Evolutionary conservation across 257 asterid genomes (phyloP), one percentile per base, ranked within the genome.

Genomic region (Solanum verrucosum): DNA sequence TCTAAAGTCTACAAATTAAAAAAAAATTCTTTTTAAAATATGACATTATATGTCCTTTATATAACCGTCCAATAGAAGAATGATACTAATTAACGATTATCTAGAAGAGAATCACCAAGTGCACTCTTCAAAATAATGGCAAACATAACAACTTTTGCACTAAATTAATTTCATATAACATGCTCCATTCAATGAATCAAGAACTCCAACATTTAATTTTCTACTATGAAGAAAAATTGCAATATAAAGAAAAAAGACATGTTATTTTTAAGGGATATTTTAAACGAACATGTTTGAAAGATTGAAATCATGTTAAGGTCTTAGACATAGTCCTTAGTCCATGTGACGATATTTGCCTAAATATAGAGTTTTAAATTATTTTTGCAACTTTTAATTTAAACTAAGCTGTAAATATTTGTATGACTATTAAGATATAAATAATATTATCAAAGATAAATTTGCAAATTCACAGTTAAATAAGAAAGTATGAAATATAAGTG

Each of bases 1-100:
- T 91, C 91, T 40, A 65, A 59, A 84, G 89, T 25, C 68, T 87
- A 21, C 77, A 31, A 42, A 12, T 38, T 89, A 13, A 5, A 49
- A 49, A 49, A 5, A 59, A 59, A 21, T 3, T 59, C 23, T 56
- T 15, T 6, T 16, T 75, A 37, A 40, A 78, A 40, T 42, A 78
- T 77, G 77, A 73, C 87, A 87, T 68, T 78, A 67, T 88, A 6
- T 59, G 68, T 20, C 40, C 35, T 27, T 59, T 59, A 37, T 90
- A 89, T 93, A 93, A 93, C 93, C 67, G 94, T 88, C 91, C 56
- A 78, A 65, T 29, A 89, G 87, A 84, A 88, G 88, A 89, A 88
- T 94, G 92, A 92, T 40, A 40, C 84, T 77, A 25, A 78, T 40
- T 70, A 87, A 88, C 87, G 86, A 86, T 81, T 86, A 73, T 84